A percentile compares a stretch with the other conserved stretches of the same genome.
phyloP scores from a whole-genome alignment of 1,139 yeast genomes.

The Diutina ranongensis region DNA sequence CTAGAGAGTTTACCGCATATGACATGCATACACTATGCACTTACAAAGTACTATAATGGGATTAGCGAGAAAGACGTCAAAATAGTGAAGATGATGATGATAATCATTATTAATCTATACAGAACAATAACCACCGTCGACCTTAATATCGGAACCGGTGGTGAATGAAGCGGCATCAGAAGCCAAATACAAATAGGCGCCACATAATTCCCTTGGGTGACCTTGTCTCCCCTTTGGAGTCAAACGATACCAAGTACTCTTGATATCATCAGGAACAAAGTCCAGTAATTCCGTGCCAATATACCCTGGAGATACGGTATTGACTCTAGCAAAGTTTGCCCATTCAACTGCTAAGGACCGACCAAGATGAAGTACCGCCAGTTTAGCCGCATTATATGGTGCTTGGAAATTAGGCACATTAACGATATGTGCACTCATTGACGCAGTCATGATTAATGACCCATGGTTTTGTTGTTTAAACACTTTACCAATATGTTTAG shows the following conservation, averaged over 20 bases:
- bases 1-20: not conserved
- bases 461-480: slow-evolving; percentile 33
- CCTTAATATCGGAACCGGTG: slow-evolving; percentile 35
- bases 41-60: too few species aligned
- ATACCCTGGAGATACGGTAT: slow-evolving; percentile 23
- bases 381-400: slow-evolving; percentile 41
- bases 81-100: too few species aligned
- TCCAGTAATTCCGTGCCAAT: slow-evolving; percentile 17
- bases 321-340: slow-evolving; percentile 23
- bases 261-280: slow-evolving; percentile 18
- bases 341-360: slow-evolving; percentile 22
- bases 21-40: not conserved
- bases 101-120: not conserved
- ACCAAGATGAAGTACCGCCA: slow-evolving; percentile 21
- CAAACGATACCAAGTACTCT: slow-evolving; percentile 14
- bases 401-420: slow-evolving; percentile 57
- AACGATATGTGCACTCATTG: slow-evolving; percentile 56
- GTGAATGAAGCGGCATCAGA: slow-evolving; percentile 21
- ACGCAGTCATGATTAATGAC: slow-evolving; percentile 48
- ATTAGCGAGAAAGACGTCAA: too few species aligned
- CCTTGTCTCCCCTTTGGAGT: slow-evolving; percentile 17
- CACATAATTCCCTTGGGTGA: slow-evolving; percentile 15
- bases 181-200: slow-evolving; percentile 18
- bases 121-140: slow-evolving; percentile 35
- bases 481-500: slow-evolving; percentile 28